phyloP scores from a whole-genome alignment of 768 basidiomycete genomes.

The Naematelia aurantialba region DNA sequence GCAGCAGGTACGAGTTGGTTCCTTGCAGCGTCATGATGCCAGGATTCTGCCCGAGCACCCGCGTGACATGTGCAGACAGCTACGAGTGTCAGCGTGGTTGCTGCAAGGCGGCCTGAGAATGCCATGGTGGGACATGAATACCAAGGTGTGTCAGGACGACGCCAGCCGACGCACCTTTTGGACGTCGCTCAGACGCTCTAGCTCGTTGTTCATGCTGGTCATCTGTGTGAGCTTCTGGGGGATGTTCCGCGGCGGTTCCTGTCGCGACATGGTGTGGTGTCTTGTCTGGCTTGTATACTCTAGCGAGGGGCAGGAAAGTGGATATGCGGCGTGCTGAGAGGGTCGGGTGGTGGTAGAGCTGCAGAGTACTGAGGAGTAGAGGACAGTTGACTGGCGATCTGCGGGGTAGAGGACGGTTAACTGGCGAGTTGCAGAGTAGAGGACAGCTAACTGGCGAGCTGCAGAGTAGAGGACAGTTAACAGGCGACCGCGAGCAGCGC shows the following conservation, averaged over 20 bases:
- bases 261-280: neutral
- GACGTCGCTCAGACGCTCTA: neutral
- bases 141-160: neutral
- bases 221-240: neutral
- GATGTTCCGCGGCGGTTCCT: neutral
- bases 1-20: constrained; percentile 46
- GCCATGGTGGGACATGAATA: no score
- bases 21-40: constrained; percentile 45
- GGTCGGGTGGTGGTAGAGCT: no score
- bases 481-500: no score
- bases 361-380: neutral
- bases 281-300: neutral
- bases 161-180: neutral
- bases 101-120: no score
- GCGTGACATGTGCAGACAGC: constrained; percentile 45
- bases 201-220: neutral
- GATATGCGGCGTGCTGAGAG: no score
- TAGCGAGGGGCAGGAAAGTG: no score
- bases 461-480: neutral
- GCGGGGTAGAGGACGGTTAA: neutral
- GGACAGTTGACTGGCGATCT: neutral
- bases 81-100: no score
- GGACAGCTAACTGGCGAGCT: neutral
- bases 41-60: constrained; percentile 43
- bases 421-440: neutral